These are phyloP conservation scores for Diplocarpon rosae DNA, from an alignment of 2,329 filamentous ascomycete species.

Conservation along the genomic window DNA sequence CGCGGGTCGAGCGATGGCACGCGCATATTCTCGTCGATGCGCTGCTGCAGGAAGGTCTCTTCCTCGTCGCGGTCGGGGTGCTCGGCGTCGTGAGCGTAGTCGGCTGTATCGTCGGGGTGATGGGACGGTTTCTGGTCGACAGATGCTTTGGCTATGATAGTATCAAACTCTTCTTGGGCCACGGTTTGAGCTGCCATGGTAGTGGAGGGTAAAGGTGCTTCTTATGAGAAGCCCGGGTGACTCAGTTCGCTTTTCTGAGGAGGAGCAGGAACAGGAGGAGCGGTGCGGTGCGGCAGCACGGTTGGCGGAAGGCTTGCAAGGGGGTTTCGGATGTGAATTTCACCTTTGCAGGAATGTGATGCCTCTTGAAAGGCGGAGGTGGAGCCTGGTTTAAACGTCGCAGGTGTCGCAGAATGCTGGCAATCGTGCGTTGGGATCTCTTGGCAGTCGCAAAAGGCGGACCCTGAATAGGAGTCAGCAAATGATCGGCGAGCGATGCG, in stretches of 20 bases:
- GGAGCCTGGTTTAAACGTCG: no score
- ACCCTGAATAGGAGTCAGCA: no score
- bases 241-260: background rate
- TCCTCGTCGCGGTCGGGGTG: constrained; percentile 43
- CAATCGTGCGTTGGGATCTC: no score
- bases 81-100: constrained; percentile 37
- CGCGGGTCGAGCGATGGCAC: constrained; percentile 46
- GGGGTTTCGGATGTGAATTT: no score
- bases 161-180: constrained; percentile 57
- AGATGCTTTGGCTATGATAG: constrained; percentile 47
- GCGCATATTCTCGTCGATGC: constrained; percentile 55
- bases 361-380: no score
- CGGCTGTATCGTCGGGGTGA: constrained; percentile 48
- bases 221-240: constrained; percentile 11
- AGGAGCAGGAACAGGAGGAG: background rate
- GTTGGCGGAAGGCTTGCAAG: no score
- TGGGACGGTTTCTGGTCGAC: constrained; percentile 10
- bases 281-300: background rate
- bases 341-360: no score
- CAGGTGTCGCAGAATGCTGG: no score
- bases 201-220: background rate
- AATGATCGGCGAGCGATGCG: no score
- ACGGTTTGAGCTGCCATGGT: constrained; percentile 35
- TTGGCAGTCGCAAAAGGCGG: no score
- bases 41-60: constrained; percentile 22